phyloP scores from a whole-genome alignment of 2,329 filamentous ascomycete species.

The Fusarium sp. region DNA sequence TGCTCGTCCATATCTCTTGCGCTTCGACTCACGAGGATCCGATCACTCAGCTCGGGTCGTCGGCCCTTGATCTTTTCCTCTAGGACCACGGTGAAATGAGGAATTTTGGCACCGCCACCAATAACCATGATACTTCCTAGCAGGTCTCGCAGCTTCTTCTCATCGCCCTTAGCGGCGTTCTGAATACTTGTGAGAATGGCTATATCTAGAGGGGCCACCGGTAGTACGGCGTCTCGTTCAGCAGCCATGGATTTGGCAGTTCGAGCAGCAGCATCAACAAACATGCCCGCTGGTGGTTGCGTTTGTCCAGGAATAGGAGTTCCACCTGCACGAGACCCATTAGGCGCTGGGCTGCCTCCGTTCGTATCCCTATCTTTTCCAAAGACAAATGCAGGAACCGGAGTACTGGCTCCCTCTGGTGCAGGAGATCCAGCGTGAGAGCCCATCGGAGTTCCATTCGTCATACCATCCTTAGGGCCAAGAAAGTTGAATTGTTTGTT shows the following conservation, averaged over 20 bases:
- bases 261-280: slow-evolving; percentile 66
- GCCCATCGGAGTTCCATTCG: slow-evolving; percentile 82
- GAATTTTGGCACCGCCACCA: slow-evolving; percentile 85
- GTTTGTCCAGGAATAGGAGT: slow-evolving; percentile 57
- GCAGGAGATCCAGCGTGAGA: slow-evolving; percentile 90
- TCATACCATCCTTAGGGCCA: slow-evolving; percentile 71
- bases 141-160: slow-evolving; percentile 93
- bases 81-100: slow-evolving; percentile 83
- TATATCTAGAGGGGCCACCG: slow-evolving; percentile 85
- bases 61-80: slow-evolving; percentile 83
- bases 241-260: slow-evolving; percentile 68
- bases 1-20: slow-evolving; percentile 96
- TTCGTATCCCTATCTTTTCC: slow-evolving; percentile 59
- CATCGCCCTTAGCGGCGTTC: slow-evolving; percentile 87
- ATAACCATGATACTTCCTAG: slow-evolving; percentile 91
- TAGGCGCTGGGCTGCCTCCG: slow-evolving; percentile 67
- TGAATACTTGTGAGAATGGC: slow-evolving; percentile 92
- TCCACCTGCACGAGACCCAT: slow-evolving; percentile 64
- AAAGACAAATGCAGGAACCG: slow-evolving; percentile 70
- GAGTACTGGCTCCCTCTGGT: slow-evolving; percentile 81
- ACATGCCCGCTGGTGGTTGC: slow-evolving; percentile 60
- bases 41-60: slow-evolving; percentile 70
- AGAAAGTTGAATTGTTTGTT: slow-evolving; percentile 78
- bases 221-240: slow-evolving; percentile 84
- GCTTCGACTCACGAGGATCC: slow-evolving; percentile 74